Conservation (phyloP, 768 basidiomycete species). For the Serendipita sp. region DNA sequence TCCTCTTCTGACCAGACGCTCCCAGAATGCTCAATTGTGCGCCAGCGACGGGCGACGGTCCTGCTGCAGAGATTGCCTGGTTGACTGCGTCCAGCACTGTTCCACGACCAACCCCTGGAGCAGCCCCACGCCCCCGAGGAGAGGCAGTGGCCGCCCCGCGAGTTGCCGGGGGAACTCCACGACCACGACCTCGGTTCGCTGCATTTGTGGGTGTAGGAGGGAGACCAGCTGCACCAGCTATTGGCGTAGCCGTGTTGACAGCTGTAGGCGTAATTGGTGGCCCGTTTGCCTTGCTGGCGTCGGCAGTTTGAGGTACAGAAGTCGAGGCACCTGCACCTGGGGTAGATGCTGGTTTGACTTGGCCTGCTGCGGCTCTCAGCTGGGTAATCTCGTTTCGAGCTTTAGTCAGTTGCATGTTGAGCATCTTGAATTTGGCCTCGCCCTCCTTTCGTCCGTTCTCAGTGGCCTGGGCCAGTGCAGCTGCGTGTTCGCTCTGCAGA, state of each 20-base stretch:
- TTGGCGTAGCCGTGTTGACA: background rate
- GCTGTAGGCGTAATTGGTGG: background rate
- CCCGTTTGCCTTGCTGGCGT: background rate
- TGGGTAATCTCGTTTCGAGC: background rate
- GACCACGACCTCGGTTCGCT: background rate
- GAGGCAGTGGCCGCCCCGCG: background rate
- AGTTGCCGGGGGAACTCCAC: background rate
- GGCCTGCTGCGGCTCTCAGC: background rate
- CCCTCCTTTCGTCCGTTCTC: constrained; percentile 1
- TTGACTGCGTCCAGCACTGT: constrained; percentile 5
- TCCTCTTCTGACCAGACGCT: background rate
- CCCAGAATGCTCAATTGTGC: background rate
- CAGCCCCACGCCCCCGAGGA: background rate
- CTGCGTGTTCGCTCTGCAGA: background rate
- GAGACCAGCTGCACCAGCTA: background rate
- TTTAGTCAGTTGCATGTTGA: background rate
- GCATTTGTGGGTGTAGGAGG: background rate
- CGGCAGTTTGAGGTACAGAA: background rate
- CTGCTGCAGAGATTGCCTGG: background rate
- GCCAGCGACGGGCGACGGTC: background rate
- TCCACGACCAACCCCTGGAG: background rate
- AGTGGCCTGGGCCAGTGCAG: background rate
- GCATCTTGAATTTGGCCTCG: constrained; percentile 1
- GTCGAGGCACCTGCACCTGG: background rate
- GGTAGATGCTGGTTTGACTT: background rate